Percentiles rank a stretch among this genome's conserved stretches.
These are phyloP conservation scores for Bruguiera gymnorhiza DNA, from an alignment of 345 rosid species.

Conservation along the genomic window DNA sequence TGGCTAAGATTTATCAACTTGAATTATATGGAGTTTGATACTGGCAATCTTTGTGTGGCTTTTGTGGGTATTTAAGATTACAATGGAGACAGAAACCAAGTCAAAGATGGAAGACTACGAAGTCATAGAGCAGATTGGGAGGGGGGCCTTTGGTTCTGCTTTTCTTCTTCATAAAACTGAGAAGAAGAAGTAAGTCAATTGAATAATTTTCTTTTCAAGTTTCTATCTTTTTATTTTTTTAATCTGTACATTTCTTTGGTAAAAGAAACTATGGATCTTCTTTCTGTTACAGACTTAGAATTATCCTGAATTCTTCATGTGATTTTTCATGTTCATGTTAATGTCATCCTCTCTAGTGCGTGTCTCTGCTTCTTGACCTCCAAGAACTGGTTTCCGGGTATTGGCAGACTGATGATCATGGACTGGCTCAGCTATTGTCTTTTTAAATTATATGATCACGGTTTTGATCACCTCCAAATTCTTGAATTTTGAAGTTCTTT, in stretches of 20 bases:
- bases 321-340: too few species aligned
- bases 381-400: conserved; percentile 1
- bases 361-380: not conserved
- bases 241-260: not conserved
- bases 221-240: not conserved
- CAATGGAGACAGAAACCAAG: conserved; percentile 53
- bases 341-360: not conserved
- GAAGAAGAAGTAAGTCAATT: conserved; percentile 51
- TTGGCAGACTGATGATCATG: conserved; percentile 8
- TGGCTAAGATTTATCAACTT: not conserved
- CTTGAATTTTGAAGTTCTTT: not conserved
- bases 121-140: conserved; percentile 77
- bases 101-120: conserved; percentile 73
- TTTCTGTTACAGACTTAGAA: not conserved
- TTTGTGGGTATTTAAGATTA: conserved; percentile 22
- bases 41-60: not conserved
- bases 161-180: conserved; percentile 75
- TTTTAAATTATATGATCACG: not conserved
- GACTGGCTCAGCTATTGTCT: not conserved
- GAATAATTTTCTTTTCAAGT: not conserved
- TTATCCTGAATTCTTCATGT: not conserved
- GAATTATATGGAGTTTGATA: conserved; percentile 1
- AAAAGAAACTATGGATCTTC: conserved; percentile 9
- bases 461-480: conserved; percentile 2
- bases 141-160: conserved; percentile 81